Percentiles rank a stretch among this genome's conserved stretches.
phyloP scores from a whole-genome alignment of 345 rosid species.

The Acer campestre region DNA sequence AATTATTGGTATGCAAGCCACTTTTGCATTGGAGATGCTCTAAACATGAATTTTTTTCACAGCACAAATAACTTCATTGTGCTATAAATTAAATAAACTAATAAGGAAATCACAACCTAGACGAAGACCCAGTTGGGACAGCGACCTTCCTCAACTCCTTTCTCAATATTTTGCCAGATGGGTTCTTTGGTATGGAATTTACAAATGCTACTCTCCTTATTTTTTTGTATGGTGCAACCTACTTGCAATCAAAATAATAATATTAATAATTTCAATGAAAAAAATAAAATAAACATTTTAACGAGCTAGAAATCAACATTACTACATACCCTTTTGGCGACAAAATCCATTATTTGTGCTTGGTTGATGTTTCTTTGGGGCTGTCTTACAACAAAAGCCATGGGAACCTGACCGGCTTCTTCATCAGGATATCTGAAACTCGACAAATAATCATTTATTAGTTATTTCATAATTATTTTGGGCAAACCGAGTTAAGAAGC shows the following conservation, averaged over 20 bases:
- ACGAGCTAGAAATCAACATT: too few species aligned
- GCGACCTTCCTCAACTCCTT: constrained; percentile 29
- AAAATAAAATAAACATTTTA: not conserved
- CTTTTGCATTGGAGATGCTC: too few species aligned
- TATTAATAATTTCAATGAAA: not conserved
- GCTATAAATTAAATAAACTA: too few species aligned
- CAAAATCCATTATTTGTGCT: constrained; percentile 30
- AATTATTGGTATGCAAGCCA: too few species aligned
- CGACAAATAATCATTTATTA: too few species aligned
- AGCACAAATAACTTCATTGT: too few species aligned
- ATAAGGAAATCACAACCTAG: constrained; percentile 13
- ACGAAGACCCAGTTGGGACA: not conserved
- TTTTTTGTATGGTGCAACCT: constrained; percentile 48
- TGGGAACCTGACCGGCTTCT: constrained; percentile 39
- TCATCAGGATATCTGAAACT: constrained; percentile 39
- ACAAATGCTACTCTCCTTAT: constrained; percentile 35
- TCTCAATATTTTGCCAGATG: constrained; percentile 40
- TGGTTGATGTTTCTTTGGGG: constrained; percentile 27
- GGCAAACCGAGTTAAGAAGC: not conserved
- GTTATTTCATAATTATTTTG: too few species aligned
- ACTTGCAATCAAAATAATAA: not conserved
- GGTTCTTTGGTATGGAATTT: constrained; percentile 31
- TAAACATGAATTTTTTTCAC: too few species aligned
- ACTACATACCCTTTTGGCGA: constrained; percentile 33
- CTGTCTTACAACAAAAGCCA: constrained; percentile 40